phyloP scores from a whole-genome alignment of 495 filamentous ascomycete species.

The Neurospora sp. region DNA sequence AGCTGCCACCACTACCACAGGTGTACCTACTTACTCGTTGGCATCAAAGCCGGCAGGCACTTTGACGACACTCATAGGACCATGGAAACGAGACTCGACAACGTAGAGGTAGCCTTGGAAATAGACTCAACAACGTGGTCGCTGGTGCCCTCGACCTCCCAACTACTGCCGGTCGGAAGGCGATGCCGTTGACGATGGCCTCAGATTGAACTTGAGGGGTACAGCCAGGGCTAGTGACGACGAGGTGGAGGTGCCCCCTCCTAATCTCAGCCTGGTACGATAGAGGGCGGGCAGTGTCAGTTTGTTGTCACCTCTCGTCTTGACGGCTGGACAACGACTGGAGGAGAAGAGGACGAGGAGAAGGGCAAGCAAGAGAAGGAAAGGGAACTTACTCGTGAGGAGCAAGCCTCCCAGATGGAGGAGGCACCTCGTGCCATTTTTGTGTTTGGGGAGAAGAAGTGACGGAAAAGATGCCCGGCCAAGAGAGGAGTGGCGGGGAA shows the following conservation, averaged over 20 bases:
- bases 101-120: background rate
- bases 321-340: background rate
- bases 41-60: background rate
- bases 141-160: background rate
- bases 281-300: background rate
- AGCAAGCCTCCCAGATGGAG: background rate
- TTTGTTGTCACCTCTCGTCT: background rate
- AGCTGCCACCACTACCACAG: background rate
- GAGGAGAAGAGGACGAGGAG: background rate
- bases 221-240: background rate
- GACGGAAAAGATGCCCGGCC: background rate
- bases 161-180: background rate
- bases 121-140: background rate
- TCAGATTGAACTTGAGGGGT: background rate
- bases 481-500: background rate
- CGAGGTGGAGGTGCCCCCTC: background rate
- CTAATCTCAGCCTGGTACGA: background rate
- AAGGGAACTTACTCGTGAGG: background rate
- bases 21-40: background rate
- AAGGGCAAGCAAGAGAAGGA: background rate
- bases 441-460: background rate
- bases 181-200: rapidly evolving
- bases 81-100: background rate
- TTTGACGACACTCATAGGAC: background rate
- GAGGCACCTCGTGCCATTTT: background rate